Base-by-base conservation (phyloP, 352 stramenopile species). In the Nothophytophthora sp. region DNA sequence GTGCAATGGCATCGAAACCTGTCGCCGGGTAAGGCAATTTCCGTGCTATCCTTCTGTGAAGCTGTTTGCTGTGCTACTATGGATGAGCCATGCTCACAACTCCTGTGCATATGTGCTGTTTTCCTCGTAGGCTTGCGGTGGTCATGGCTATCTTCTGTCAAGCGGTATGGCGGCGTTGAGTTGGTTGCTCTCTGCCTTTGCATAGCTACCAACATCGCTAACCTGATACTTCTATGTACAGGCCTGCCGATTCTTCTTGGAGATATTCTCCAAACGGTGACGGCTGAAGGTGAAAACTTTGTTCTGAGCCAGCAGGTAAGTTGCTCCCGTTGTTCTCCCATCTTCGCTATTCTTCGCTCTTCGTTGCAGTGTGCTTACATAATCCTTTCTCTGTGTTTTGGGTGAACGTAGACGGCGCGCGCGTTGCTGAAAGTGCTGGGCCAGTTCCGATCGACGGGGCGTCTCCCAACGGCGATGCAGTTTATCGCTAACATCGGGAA, bases 241-340 rank as follows among this genome's bases (percentile, higher is more conserved):
- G 63, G 64, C 12, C 28, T 71, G 5, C 42, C 52, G 10, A 66
- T 94, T 50, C 63, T 98, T 27, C 75, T 96, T 8, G 88, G 85
- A 5, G 93, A 96, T 39, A 95, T 98, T 37, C 75, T 98, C n/a
- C 92, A 98, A 60, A 96, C 86, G 34, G 95, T 96, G 40, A 99
- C 95, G 1, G 95, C 97, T n/a, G 96, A 98, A 66, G 96, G 96
- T 34, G 96, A 99, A 58, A 98, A 98, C 72, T 92, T 96, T 50
- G 97, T 99, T 60, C 71, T 99, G 18, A 91, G 91, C 13, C 86
- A 98, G 53, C 96, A 99, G 67, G 76, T 82, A 25, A 33, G 39
- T 36, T n/a, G n/a, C 19, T 67, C 27, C 57, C 33, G 55, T 45
- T 39, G 29, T 33, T 28, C 25, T 28, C 6, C 35, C 1, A 28